A percentile compares a stretch with the other conserved stretches of the same genome.
phyloP scores from a whole-genome alignment of 257 asterid species.

The Solanum ahanhuiri region DNA sequence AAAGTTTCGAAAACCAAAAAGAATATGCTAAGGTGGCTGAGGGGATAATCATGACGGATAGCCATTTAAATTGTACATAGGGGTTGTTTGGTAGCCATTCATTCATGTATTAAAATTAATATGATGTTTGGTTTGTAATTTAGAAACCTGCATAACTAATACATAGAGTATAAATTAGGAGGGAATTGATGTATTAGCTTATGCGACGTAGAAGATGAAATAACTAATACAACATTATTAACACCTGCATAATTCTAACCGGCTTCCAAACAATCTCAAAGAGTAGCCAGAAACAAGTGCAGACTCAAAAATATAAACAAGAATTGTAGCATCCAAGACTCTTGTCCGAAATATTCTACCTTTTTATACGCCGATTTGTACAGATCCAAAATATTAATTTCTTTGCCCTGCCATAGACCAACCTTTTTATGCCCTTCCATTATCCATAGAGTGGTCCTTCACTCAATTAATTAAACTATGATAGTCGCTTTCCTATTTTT shows the following conservation, averaged over 20 bases:
- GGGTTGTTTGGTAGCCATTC: not conserved
- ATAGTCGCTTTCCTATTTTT: constrained; percentile 10
- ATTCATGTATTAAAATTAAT: too few species aligned
- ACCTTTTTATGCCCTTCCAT: not conserved
- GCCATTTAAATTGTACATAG: not conserved
- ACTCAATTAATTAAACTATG: not conserved
- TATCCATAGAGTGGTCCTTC: not conserved
- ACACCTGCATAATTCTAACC: not conserved
- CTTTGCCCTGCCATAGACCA: not conserved
- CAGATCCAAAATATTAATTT: constrained; percentile 36
- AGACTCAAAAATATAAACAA: not conserved
- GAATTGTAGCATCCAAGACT: constrained; percentile 33
- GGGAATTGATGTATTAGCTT: not conserved
- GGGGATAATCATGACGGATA: not conserved
- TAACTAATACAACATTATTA: not conserved
- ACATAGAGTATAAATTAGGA: too few species aligned
- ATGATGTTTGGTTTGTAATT: too few species aligned
- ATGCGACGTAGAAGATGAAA: not conserved
- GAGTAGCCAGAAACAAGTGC: not conserved
- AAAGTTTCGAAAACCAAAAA: not conserved
- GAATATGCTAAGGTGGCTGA: not conserved
- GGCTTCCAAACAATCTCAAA: not conserved
- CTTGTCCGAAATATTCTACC: constrained; percentile 33
- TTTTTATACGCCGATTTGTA: constrained; percentile 15
- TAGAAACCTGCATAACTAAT: too few species aligned